A percentile compares a stretch with the other conserved stretches of the same genome.
Evolutionary conservation across 495 filamentous ascomycete genomes (phyloP).

Genomic region (Trichoderma gamsii): DNA sequence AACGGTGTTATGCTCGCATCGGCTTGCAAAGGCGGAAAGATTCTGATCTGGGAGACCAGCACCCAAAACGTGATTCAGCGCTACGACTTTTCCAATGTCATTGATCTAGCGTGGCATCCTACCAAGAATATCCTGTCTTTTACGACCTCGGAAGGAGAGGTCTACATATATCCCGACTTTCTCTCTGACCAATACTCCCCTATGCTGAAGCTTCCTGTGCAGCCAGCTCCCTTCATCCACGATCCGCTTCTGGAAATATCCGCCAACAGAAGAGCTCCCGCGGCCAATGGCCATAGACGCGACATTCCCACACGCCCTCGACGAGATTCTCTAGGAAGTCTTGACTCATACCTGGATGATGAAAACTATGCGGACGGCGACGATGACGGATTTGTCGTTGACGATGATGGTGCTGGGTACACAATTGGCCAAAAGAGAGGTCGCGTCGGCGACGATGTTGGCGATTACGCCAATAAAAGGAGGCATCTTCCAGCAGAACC

Average conservation of each 20-base stretch:
- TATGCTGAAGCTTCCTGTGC: constrained; percentile 50
- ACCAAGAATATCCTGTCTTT: constrained; percentile 81
- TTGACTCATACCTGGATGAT: constrained; percentile 50
- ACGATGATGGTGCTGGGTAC: constrained; percentile 95
- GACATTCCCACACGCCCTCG: constrained; percentile 37
- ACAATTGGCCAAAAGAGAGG: constrained; percentile 63
- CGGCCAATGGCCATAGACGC: constrained; percentile 49
- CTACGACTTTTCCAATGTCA: constrained; percentile 73
- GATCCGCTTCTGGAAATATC: constrained; percentile 69
- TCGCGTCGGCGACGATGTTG: constrained; percentile 37
- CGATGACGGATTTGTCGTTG: constrained; percentile 74
- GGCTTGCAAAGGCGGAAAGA: constrained; percentile 72
- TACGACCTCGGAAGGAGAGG: constrained; percentile 81
- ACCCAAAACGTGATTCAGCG: constrained; percentile 69
- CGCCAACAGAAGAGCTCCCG: constrained; percentile 52
- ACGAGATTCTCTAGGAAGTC: constrained; percentile 39
- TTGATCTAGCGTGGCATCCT: constrained; percentile 87
- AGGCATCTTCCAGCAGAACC: constrained; percentile 51
- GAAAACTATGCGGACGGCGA: constrained; percentile 59
- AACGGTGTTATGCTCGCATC: constrained; percentile 85
- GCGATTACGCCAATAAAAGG: constrained; percentile 36
- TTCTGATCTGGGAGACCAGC: constrained; percentile 84
- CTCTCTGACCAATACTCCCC: constrained; percentile 58
- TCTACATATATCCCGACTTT: constrained; percentile 81
- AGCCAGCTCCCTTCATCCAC: constrained; percentile 80